Evolutionary conservation across 2,329 filamentous ascomycete species (phyloP), one percentile per base, ranked within the genome.

Genomic region (Microdochium bolleyi): DNA sequence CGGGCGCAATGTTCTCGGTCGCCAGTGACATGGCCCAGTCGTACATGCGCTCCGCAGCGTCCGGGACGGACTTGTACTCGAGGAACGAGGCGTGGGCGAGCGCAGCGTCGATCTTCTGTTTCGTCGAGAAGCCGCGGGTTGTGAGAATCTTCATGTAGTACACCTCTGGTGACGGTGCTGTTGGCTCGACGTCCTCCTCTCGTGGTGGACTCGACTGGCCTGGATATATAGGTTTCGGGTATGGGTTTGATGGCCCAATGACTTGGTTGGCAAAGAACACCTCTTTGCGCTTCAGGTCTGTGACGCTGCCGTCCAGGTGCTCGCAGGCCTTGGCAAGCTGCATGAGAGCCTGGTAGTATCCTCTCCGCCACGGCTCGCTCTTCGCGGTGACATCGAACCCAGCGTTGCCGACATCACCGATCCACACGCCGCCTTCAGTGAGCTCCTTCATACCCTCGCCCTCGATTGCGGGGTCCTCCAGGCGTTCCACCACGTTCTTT

Each of bases 331-430:
- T 82, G 1, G 87, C 92, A 55, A 83, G 82, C 11, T 86, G 78
- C 82, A 96, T 89, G 49, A 96, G 71, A 2, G 85, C 79, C 62
- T 95, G 84, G 62, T 87, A 91, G 69, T 97, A 97, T 1, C 90
- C 91, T 52, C 89, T 78, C 61, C 87, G 77, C 92, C 92, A 97
- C 50, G 86, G 77, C 68, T 95, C 89, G 57, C 84, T 86, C 73
- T 91, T 95, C 7, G 71, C 77, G 1, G 81, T 81, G 53, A 94
- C 74, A 64, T 96, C 89, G 58, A 82, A 83, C 0, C 83, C 66
- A 1, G 62, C 73, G 53, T 70, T 74, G 0, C 79, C 80, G 25
- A 82, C 61, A 0, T 77, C 80, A 2, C 77, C 76, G n/a, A 84
- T 73, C 41, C 74, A 63, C 2, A 79, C 69, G 0, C 74, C 79